Base-by-base conservation (phyloP, 1,139 yeast species). In the Suhomyces coccinellae region DNA sequence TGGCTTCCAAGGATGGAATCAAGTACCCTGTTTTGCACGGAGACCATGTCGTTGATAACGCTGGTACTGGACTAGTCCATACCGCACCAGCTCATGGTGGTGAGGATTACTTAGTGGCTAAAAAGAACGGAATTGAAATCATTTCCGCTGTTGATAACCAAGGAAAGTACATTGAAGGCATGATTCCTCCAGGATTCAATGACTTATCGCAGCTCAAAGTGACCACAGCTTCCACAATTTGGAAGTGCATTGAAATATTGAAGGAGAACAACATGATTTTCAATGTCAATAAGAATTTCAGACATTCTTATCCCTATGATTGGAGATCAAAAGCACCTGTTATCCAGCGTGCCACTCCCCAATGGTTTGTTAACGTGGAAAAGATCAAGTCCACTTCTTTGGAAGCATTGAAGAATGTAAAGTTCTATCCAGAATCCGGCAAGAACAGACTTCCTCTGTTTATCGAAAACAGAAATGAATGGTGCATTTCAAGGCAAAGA, bases 11-110 rank as follows among this genome's bases (percentile, higher is more conserved):
- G 4, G 67, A 67, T 4, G 51, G 58, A 1, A 53, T 56, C 1
- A 77, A 73, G 50, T 44, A 38, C 30, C 95, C 95, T 0, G 70
- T 95, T 5, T 55, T 91, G 1, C 83, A 82, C 48, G 98, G 95
- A 3, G 80, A 77, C 41, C 96, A 91, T 65, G 98, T 95, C 11
- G 82, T 90, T 1, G 79, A 80, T 42, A 57, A 77, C 1, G 83
- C 95, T 0, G 99, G 99, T 65, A 89, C 99, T 0, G 99, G 99
- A 1, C 68, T 95, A 13, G 99, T 93, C 1, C 99, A 93, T 59
- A 87, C 90, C 14, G 98, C 99, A 0, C 98, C 99, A 1, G 98
- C 97, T 0, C 99, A 93, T 63, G 99, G 99, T 55, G 82, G 85
- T 57, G 99, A 95, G 53, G 99, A 93, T 69, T 91, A 88, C 61